Evolutionary conservation across 257 asterid species (phyloP).

Genomic region (Gardenia jasminoides): DNA sequence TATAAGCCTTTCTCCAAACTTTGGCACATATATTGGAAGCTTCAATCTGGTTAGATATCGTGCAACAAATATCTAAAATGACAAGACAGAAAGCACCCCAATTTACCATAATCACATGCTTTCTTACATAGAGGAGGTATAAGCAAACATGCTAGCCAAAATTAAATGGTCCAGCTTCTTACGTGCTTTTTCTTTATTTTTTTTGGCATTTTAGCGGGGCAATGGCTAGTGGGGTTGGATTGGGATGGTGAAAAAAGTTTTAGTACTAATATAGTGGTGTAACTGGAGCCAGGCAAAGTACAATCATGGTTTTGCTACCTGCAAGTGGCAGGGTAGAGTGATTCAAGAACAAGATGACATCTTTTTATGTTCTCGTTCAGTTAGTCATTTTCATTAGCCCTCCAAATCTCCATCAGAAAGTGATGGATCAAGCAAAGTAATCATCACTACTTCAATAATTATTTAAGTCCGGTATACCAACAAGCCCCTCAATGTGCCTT

Average conservation of each 20-base stretch:
- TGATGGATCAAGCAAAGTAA: slow-evolving; percentile 4
- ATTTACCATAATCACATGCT: slow-evolving; percentile 1
- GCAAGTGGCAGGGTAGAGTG: background rate
- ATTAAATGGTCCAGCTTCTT: background rate
- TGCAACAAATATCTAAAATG: slow-evolving; percentile 1
- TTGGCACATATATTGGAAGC: background rate
- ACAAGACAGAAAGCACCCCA: slow-evolving; percentile 1
- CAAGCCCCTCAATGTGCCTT: background rate
- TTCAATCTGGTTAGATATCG: background rate
- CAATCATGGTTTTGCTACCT: background rate
- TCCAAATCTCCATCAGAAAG: slow-evolving; percentile 9
- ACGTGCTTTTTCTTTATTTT: no score
- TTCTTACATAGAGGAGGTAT: background rate
- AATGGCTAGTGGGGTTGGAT: background rate
- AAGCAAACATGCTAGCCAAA: background rate
- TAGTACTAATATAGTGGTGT: background rate
- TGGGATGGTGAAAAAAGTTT: background rate
- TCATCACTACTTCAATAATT: slow-evolving; percentile 3
- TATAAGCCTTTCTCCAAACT: background rate
- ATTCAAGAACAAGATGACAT: slow-evolving; percentile 1
- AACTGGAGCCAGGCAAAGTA: background rate
- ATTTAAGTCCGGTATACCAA: slow-evolving; percentile 7
- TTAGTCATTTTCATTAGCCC: slow-evolving; percentile 24
- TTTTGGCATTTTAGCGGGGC: background rate
- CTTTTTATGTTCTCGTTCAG: slow-evolving; percentile 4